Evolutionary conservation across 2,329 filamentous ascomycete species (phyloP).

Genomic region (Pestalotiopsis sp.): DNA sequence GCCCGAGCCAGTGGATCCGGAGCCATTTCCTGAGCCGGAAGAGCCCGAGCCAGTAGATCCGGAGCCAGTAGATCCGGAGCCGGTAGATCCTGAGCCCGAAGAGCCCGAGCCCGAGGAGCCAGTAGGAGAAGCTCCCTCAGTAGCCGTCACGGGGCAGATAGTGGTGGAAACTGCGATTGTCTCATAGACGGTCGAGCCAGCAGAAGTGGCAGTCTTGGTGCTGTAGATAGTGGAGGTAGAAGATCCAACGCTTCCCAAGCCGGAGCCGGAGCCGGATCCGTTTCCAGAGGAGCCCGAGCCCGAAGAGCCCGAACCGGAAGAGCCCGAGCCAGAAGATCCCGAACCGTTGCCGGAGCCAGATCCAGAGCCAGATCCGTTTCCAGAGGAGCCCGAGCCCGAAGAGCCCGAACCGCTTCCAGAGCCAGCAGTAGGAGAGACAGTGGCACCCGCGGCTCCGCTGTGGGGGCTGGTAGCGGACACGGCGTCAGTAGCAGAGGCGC

Average conservation of each 20-base stretch:
- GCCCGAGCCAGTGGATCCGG: slow-evolving; percentile 36
- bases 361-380: neutral
- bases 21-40: no score
- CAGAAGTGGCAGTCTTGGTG: slow-evolving; percentile 37
- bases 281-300: neutral
- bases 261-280: neutral
- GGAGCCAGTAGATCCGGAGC: slow-evolving; percentile 13
- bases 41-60: neutral
- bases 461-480: neutral
- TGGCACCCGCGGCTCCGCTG: neutral
- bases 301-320: neutral
- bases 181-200: slow-evolving; percentile 44
- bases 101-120: neutral
- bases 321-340: neutral
- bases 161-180: slow-evolving; percentile 48
- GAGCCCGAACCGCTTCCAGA: neutral
- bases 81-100: slow-evolving; percentile 30
- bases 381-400: neutral
- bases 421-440: slow-evolving; percentile 6
- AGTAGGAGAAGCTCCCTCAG: neutral
- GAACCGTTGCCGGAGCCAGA: neutral
- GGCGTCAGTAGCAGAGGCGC: slow-evolving; percentile 1
- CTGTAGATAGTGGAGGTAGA: slow-evolving; percentile 13
- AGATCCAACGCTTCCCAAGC: neutral
- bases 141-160: slow-evolving; percentile 42